Percentiles rank a stretch among this genome's conserved stretches.
Evolutionary conservation across 1,139 yeast genomes (phyloP).

Genomic region (Geotrichum histeridarum): DNA sequence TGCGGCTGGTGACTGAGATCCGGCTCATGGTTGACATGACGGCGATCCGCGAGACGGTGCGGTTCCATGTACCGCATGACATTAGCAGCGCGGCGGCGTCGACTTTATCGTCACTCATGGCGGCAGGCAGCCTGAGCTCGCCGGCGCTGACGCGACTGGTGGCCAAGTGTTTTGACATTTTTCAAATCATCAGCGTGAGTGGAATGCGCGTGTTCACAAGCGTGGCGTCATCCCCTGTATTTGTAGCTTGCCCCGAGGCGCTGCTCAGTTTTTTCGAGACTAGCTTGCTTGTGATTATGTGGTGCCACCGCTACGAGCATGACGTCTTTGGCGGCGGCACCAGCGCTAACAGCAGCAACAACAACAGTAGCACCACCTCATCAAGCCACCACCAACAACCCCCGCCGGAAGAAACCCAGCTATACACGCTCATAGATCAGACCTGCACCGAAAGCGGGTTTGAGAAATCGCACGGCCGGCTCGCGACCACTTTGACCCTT

Average conservation of each 20-base stretch:
- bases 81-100: conserved; percentile 26
- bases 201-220: conserved; percentile 27
- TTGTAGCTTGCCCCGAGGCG: conserved; percentile 26
- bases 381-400: neutral
- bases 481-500: conserved; percentile 30
- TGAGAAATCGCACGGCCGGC: conserved; percentile 25
- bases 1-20: conserved; percentile 25
- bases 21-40: conserved; percentile 29
- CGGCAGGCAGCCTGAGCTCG: conserved; percentile 21
- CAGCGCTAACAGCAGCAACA: neutral
- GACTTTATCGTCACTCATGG: conserved; percentile 19
- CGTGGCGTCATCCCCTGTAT: conserved; percentile 25
- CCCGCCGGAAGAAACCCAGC: conserved; percentile 22
- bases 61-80: conserved; percentile 29
- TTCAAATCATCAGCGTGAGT: conserved; percentile 24
- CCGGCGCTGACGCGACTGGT: conserved; percentile 19
- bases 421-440: conserved; percentile 26
- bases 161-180: conserved; percentile 28
- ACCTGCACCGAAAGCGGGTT: conserved; percentile 27
- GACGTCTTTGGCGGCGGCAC: neutral
- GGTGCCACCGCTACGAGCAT: conserved; percentile 34
- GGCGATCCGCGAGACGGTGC: conserved; percentile 20
- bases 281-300: conserved; percentile 31
- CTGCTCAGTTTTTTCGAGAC: conserved; percentile 30
- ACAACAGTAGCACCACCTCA: neutral